Evolutionary conservation across 441 rosid species (phyloP).

Genomic region (Mallotus repandus): DNA sequence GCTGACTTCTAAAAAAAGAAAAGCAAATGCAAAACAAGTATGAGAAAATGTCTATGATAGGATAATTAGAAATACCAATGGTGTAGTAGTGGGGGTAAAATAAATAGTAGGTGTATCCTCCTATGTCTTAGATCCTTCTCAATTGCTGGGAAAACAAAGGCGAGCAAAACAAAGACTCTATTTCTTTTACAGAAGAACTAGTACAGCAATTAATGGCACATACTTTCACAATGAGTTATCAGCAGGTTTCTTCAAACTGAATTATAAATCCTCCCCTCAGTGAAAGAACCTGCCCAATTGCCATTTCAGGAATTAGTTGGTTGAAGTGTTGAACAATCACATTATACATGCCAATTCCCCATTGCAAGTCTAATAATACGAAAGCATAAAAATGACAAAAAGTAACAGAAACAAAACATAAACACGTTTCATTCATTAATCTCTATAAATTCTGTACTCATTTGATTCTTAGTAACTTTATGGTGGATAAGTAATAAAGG

Average conservation of each 20-base stretch:
- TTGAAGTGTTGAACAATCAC: not conserved
- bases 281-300: too few species aligned
- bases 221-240: too few species aligned
- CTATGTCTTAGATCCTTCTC: too few species aligned
- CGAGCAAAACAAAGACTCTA: too few species aligned
- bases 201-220: too few species aligned
- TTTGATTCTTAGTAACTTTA: not conserved
- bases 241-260: too few species aligned
- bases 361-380: not conserved
- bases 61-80: not conserved
- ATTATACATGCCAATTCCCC: not conserved
- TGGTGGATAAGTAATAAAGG: not conserved
- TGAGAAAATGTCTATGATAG: not conserved
- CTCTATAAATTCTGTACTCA: not conserved
- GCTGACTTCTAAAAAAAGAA: conserved; percentile 5
- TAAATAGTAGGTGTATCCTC: too few species aligned
- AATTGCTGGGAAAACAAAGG: too few species aligned
- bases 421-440: too few species aligned
- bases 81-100: too few species aligned
- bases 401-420: not conserved
- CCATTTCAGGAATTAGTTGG: not conserved
- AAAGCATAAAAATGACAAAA: not conserved
- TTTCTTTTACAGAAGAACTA: too few species aligned
- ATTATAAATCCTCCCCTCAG: too few species aligned
- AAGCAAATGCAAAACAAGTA: not conserved